A percentile compares a stretch with the other conserved stretches of the same genome.
Conservation (phyloP, 441 rosid species). For the Eutrema salsugineum region DNA sequence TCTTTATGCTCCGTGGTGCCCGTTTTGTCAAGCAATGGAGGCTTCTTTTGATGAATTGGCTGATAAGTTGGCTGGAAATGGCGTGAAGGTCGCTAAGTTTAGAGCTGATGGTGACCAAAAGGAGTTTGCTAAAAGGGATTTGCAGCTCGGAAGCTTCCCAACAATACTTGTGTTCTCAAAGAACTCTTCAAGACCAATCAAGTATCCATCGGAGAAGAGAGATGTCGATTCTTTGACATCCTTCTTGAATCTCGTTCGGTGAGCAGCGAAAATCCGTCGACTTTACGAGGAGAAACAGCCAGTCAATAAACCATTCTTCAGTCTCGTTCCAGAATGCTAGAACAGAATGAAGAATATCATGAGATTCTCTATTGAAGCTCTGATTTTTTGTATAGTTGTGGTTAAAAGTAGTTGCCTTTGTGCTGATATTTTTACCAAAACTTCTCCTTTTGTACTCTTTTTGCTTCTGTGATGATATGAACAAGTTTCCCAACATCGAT, state of each 20-base stretch:
- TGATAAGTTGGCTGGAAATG: constrained; percentile 57
- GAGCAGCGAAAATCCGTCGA: constrained; percentile 7
- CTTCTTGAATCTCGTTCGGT: constrained; percentile 64
- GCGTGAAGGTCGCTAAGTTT: constrained; percentile 88
- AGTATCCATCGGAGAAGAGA: constrained; percentile 87
- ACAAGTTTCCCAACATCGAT: not conserved
- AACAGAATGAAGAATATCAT: constrained; percentile 22
- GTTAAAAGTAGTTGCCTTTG: not conserved
- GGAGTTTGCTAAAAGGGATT: constrained; percentile 65
- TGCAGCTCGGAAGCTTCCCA: constrained; percentile 86
- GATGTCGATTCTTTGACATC: constrained; percentile 87
- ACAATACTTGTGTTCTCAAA: constrained; percentile 81
- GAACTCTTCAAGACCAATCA: constrained; percentile 64
- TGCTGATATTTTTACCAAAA: not conserved
- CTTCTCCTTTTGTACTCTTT: not conserved
- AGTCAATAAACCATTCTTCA: not conserved
- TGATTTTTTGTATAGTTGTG: not conserved
- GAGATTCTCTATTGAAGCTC: not conserved
- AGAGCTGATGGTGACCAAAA: constrained; percentile 82
- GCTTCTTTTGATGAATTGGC: constrained; percentile 71
- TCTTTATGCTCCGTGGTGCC: constrained; percentile 98
- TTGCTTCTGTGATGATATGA: not conserved
- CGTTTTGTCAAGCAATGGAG: constrained; percentile 91
- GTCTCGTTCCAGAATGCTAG: constrained; percentile 30
- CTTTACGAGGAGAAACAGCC: not conserved